Evolutionary conservation across 2,329 filamentous ascomycete species (phyloP), one percentile per base, ranked within the genome.

Genomic region (Microdochium nivale): DNA sequence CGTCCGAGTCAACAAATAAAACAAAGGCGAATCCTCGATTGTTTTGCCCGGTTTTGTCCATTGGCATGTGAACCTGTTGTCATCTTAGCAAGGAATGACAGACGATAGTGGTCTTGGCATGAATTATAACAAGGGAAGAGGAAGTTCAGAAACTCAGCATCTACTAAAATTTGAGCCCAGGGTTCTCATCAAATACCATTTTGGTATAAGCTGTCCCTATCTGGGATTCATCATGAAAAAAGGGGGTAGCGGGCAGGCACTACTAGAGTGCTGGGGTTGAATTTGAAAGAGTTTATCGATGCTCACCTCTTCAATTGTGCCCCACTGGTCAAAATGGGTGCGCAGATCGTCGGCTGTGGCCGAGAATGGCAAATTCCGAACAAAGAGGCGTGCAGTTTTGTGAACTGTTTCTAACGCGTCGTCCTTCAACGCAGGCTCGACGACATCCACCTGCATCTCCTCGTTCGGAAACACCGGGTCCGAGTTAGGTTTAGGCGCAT

Each of bases 171-270:
- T 87, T 81, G 89, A 85, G 90, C 85, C 86, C 86, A 84, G 83
- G 74, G 71, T 79, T 43, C 77, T 83, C 88, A 91, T 95, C 91
- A 97, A 77, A 77, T 90, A 88, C 89, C 74, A 65, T 70, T 68
- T n/a, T 62, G 77, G 87, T 87, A 92, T 96, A 88, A 90, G 92
- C 84, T 97, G 94, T 97, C 94, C 94, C 94, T 97, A 97, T 97
- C 94, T 87, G 87, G 81, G 82, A 75, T 89, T 97, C 92, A 97
- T 97, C 94, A 92, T 80, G 70, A 73, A 75, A 77, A 58, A 57
- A 63, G 59, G 53, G 53, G 48, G 48, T 23, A 51, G 44, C 51
- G 51, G n/a, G n/a, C n/a, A 48, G 48, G 50, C 43, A 46, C 58
- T 54, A 58, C 50, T 49, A 46, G 3, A 11, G 5, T 30, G 27